Conservation (phyloP, 2,329 filamentous ascomycete species). For the Beauveria scarabaeidicola region DNA sequence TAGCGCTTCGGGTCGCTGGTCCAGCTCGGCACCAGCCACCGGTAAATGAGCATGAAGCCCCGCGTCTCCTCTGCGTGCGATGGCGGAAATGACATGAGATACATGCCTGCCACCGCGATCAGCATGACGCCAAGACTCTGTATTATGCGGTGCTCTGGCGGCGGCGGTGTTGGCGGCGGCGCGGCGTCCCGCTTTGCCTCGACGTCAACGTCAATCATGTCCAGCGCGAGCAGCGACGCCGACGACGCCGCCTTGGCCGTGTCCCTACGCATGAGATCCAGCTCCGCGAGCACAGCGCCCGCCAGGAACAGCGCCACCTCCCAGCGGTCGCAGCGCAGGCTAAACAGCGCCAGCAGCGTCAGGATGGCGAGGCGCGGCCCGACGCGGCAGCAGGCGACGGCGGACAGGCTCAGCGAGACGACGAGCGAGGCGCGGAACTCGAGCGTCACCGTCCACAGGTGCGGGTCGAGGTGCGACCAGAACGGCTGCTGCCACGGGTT, state of each 20-base stretch:
- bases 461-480: constrained; percentile 5
- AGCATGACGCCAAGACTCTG: background rate
- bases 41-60: background rate
- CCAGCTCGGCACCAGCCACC: constrained; percentile 1
- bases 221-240: background rate
- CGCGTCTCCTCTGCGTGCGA: background rate
- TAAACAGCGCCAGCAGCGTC: background rate
- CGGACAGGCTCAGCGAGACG: background rate
- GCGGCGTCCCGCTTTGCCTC: background rate
- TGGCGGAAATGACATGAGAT: constrained; percentile 5
- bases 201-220: background rate
- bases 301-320: constrained; percentile 5
- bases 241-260: background rate
- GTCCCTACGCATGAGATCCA: background rate
- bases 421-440: constrained; percentile 9
- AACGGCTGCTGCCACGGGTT: background rate
- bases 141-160: background rate
- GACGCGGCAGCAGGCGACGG: background rate
- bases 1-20: constrained; percentile 2
- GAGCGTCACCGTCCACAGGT: constrained; percentile 10
- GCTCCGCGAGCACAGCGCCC: background rate
- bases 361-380: background rate
- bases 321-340: constrained; percentile 3
- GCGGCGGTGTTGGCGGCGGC: background rate
- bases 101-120: background rate